These are phyloP conservation scores for Oryza meridionalis DNA, from an alignment of 176 grass and related monocot species.

Conservation along the genomic window DNA sequence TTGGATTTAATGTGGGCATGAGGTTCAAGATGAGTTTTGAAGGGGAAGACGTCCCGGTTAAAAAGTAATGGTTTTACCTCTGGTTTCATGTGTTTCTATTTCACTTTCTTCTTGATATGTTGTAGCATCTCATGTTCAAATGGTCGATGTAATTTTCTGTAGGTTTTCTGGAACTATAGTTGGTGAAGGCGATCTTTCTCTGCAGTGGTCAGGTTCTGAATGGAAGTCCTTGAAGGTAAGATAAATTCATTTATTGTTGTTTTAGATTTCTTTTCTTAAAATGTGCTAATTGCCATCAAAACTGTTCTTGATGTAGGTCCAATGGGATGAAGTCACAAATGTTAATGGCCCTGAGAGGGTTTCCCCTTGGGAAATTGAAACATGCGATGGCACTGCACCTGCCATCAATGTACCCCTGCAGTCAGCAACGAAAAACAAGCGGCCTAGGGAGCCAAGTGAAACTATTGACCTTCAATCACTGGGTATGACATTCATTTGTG, in stretches of 20 bases:
- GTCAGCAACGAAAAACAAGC: constrained; percentile 59
- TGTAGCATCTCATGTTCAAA: constrained; percentile 20
- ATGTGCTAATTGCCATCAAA: neutral
- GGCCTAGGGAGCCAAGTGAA: constrained; percentile 57
- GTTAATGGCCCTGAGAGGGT: constrained; percentile 75
- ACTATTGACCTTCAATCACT: constrained; percentile 37
- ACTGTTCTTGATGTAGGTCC: constrained; percentile 54
- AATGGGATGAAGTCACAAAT: constrained; percentile 85
- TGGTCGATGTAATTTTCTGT: neutral
- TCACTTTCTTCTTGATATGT: constrained; percentile 25
- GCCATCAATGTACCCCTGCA: constrained; percentile 52
- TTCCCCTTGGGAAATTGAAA: constrained; percentile 92
- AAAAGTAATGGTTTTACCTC: constrained; percentile 60
- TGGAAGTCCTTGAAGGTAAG: constrained; percentile 89
- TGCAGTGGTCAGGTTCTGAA: constrained; percentile 84
- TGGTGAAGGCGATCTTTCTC: constrained; percentile 65
- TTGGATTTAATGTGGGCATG: constrained; percentile 68
- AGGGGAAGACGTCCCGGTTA: constrained; percentile 89
- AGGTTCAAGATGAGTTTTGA: constrained; percentile 99
- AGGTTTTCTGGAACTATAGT: constrained; percentile 91
- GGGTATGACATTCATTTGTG: constrained; percentile 34
- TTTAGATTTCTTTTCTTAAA: neutral
- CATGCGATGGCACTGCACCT: constrained; percentile 53
- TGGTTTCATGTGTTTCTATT: constrained; percentile 32
- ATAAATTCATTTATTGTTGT: neutral